Evolutionary conservation across 2,329 filamentous ascomycete species (phyloP).

Genomic region (Xylaria digitata): DNA sequence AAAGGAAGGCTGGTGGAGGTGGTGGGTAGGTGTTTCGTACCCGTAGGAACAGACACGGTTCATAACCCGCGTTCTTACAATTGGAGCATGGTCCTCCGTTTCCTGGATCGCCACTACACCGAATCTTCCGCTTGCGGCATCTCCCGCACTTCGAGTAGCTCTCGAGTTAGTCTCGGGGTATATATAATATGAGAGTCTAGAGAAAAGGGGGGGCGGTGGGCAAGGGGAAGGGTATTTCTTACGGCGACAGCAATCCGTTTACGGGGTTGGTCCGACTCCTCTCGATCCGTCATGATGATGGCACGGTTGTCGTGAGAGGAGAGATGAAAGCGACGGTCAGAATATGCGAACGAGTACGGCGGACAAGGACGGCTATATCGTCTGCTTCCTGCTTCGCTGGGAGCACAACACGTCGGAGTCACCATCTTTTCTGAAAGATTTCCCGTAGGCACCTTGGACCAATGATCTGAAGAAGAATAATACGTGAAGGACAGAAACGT

Average conservation of each 20-base stretch:
- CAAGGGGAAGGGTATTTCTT: slow-evolving; percentile 49
- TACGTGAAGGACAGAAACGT: slow-evolving; percentile 28
- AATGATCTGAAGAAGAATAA: slow-evolving; percentile 36
- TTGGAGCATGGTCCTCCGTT: slow-evolving; percentile 83
- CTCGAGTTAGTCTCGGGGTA: slow-evolving; percentile 34
- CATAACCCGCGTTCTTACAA: slow-evolving; percentile 78
- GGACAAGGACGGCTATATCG: slow-evolving; percentile 56
- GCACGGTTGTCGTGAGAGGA: slow-evolving; percentile 53
- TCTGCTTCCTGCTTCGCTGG: slow-evolving; percentile 50
- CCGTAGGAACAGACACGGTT: slow-evolving; percentile 82
- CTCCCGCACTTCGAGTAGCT: slow-evolving; percentile 75
- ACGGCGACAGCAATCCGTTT: slow-evolving; percentile 71
- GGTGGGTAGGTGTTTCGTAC: slow-evolving; percentile 60
- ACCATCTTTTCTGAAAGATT: slow-evolving; percentile 54
- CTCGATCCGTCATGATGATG: slow-evolving; percentile 56
- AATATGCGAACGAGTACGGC: slow-evolving; percentile 52
- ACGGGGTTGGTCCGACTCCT: slow-evolving; percentile 61
- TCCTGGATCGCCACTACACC: slow-evolving; percentile 87
- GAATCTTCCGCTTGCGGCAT: slow-evolving; percentile 93
- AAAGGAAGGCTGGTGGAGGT: slow-evolving; percentile 30
- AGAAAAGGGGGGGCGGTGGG: slow-evolving; percentile 10
- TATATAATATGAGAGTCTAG: slow-evolving; percentile 4
- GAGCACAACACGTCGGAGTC: slow-evolving; percentile 54
- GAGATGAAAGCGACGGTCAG: slow-evolving; percentile 54
- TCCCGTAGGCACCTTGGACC: slow-evolving; percentile 37